Percentiles rank a stretch among this genome's conserved stretches.
Conservation (phyloP, 2,329 filamentous ascomycete genomes). For the Tolypocladium amazonense region DNA sequence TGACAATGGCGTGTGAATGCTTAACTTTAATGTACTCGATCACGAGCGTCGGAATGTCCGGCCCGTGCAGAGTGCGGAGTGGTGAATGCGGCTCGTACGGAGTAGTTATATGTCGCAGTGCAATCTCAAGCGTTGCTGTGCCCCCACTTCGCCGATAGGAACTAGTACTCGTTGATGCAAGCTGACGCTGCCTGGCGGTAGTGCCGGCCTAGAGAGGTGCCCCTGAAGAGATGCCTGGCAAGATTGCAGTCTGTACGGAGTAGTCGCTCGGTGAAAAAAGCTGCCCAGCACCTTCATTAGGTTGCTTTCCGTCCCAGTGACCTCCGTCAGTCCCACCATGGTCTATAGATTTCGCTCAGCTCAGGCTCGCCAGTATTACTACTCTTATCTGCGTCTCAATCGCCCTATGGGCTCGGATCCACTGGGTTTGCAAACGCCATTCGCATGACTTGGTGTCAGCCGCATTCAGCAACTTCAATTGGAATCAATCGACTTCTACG, state of each 20-base stretch:
- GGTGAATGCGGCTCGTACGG: too few species aligned
- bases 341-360: too few species aligned
- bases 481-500: too few species aligned
- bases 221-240: background rate
- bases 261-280: too few species aligned
- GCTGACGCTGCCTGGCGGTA: background rate
- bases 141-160: background rate
- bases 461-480: too few species aligned
- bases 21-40: background rate
- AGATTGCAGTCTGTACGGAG: too few species aligned
- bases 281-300: background rate
- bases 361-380: too few species aligned
- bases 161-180: background rate
- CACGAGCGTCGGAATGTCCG: too few species aligned
- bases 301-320: background rate
- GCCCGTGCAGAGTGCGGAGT: background rate
- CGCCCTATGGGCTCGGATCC: background rate
- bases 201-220: background rate
- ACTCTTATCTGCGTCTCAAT: background rate
- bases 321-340: too few species aligned
- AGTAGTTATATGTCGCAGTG: background rate
- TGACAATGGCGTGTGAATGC: background rate
- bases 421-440: background rate
- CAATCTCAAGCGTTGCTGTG: background rate
- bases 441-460: background rate